These are phyloP conservation scores for Grosmannia serpens DNA, from an alignment of 2,329 filamentous ascomycete genomes.

Conservation along the genomic window DNA sequence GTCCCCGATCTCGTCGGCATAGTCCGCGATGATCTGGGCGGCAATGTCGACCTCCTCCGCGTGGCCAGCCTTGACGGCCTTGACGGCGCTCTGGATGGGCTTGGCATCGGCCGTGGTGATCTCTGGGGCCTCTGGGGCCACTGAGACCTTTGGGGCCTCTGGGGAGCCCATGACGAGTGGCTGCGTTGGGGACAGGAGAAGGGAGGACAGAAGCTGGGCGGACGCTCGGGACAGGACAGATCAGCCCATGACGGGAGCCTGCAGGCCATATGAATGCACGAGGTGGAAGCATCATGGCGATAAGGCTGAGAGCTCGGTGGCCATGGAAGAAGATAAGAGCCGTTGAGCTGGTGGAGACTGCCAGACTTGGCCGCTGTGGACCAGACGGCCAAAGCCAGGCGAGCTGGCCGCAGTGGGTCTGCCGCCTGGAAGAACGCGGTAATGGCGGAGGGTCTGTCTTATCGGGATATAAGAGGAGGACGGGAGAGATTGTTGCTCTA, in stretches of 20 bases:
- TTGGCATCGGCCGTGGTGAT: background rate
- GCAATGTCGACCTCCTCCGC: constrained; percentile 17
- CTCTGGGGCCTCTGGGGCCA: background rate
- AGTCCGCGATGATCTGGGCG: constrained; percentile 15
- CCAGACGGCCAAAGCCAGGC: background rate
- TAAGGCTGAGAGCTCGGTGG: background rate
- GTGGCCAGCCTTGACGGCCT: constrained; percentile 13
- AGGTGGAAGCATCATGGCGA: background rate
- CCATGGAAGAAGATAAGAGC: background rate
- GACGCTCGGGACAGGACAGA: background rate
- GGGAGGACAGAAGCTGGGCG: background rate
- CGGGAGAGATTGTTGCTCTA: too few relatives aligned
- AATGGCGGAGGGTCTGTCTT: background rate
- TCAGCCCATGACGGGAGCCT: background rate
- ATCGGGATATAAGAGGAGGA: background rate
- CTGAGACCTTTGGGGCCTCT: background rate
- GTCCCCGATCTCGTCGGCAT: constrained; percentile 8
- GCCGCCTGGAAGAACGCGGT: too few relatives aligned
- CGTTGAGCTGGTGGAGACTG: background rate
- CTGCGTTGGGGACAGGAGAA: background rate
- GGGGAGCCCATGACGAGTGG: background rate
- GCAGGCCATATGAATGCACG: background rate
- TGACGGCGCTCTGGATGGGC: constrained; percentile 7
- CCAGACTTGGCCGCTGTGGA: background rate
- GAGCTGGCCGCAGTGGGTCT: background rate